Conservation (phyloP, 106 monocot species). For the Cymbidium sinense region DNA sequence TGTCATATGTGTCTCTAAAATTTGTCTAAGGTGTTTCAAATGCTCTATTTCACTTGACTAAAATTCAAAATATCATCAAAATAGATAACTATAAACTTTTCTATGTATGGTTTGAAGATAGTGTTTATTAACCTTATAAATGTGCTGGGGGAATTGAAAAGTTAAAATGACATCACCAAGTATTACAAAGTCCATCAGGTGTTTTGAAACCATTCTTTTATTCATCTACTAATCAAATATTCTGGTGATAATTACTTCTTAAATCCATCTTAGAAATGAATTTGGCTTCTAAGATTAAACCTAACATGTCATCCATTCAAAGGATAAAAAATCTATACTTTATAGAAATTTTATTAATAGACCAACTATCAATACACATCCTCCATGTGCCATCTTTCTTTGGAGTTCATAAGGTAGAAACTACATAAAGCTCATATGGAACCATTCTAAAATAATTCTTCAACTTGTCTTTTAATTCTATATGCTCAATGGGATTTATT, state of each 20-base stretch:
- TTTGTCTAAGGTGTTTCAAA: neutral
- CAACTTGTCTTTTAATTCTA: neutral
- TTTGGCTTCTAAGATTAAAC: neutral
- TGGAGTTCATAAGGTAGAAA: neutral
- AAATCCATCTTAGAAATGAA: neutral
- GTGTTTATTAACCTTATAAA: neutral
- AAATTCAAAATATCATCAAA: slow-evolving; percentile 2
- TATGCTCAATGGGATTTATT: neutral
- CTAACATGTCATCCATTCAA: neutral
- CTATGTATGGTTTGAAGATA: neutral
- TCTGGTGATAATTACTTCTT: neutral
- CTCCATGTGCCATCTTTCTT: neutral
- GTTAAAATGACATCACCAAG: neutral
- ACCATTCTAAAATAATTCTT: neutral
- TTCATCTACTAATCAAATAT: neutral
- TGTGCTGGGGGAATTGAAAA: neutral
- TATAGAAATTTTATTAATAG: neutral
- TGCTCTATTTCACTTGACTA: neutral
- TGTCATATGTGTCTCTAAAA: neutral
- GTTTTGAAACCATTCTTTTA: neutral
- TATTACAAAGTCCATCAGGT: neutral
- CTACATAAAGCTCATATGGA: neutral
- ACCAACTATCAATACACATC: neutral
- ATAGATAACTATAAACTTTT: neutral
- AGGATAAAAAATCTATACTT: neutral